Base-by-base conservation (phyloP, 163 green algal genomes). In the Volvox carteri region DNA sequence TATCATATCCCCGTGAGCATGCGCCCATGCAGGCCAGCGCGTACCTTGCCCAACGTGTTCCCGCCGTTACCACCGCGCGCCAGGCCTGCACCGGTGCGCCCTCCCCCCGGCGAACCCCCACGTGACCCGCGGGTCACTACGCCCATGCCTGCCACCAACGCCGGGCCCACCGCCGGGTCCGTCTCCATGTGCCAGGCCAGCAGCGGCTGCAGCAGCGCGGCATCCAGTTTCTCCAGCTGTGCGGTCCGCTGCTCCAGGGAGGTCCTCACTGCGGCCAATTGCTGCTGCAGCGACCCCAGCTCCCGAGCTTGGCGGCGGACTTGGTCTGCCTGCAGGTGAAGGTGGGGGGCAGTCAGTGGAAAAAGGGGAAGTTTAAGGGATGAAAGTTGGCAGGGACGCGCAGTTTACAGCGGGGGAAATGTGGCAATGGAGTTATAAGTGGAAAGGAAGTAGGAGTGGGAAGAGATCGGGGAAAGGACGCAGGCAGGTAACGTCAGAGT, bases 131-230 rank as follows among this genome's bases (percentile, higher is more conserved):
- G 39, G 39, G n/a, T 28, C 41, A 28, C 60, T 14, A 58, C 14
- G 30, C 65, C 65, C 33, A 75, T 75, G 11, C 65, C 65, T 12
- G 65, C 65, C 28, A 76, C 58, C 58, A 85, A 58, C 37, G 56
- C 54, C 37, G 78, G 56, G 1, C 41, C 78, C 62, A 68, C 83
- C 35, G 67, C 83, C 19, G 80, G 80, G 23, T 87, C 80, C 33
- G 44, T 33, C 33, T 87, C 80, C 33, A 42, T 65, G 80, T 88
- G 83, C 83, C 83, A 88, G 23, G 35, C 25, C 83, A 88, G 68
- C 83, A 88, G 83, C 83, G 83, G 83, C 41, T 83, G 83, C 52
- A 88, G 37, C 83, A 88, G 30, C 12, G 83, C 35, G 0, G 7
- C 39, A 25, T 88, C 68, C 30, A 88, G 50, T 11, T 50, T 46